A percentile compares a stretch with the other conserved stretches of the same genome.
phyloP scores from a whole-genome alignment of 106 monocot genomes.

The Triglochin maritima region DNA sequence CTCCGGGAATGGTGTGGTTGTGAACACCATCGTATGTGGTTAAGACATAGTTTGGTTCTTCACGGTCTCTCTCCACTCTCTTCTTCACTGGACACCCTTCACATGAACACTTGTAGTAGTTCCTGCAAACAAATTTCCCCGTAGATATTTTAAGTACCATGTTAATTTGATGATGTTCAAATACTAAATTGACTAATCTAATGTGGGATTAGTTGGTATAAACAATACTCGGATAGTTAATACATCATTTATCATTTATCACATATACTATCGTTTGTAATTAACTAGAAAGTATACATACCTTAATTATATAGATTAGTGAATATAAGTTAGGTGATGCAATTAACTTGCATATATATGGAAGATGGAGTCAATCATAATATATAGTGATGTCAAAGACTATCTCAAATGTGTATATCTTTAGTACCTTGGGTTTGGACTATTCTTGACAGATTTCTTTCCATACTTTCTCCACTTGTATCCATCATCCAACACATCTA shows the following conservation, averaged over 20 bases:
- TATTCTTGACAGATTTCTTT: constrained; percentile 27
- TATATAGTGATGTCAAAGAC: too few species aligned
- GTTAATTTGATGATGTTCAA: background rate
- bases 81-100: constrained; percentile 45
- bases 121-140: constrained; percentile 13
- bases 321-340: too few species aligned
- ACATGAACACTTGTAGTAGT: constrained; percentile 38
- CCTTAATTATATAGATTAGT: background rate
- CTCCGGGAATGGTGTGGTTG: constrained; percentile 21
- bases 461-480: constrained; percentile 29
- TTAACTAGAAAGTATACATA: background rate
- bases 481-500: constrained; percentile 15
- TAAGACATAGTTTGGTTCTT: constrained; percentile 32
- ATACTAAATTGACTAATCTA: too few species aligned
- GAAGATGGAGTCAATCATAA: too few species aligned
- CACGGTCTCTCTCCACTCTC: constrained; percentile 39
- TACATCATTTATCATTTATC: too few species aligned
- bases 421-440: constrained; percentile 23
- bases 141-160: background rate
- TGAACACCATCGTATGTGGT: constrained; percentile 45
- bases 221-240: too few species aligned
- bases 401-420: background rate
- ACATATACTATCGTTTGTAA: too few species aligned
- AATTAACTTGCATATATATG: too few species aligned
- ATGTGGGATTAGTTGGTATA: too few species aligned